Conservation (phyloP, 2,329 filamentous ascomycete genomes). For the Fusarium austroafricanum region DNA sequence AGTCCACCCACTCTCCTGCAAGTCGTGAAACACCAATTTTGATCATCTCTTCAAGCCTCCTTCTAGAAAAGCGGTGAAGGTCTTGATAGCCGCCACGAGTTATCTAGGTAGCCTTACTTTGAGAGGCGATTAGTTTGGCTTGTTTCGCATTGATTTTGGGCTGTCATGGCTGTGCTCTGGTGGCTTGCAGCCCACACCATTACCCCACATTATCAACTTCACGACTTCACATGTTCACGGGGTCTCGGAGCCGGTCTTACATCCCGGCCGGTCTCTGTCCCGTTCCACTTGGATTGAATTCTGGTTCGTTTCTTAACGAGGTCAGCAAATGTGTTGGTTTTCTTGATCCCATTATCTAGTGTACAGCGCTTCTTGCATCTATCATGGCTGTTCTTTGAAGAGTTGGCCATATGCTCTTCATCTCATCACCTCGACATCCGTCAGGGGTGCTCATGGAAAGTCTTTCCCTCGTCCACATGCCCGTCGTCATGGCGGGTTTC, state of each 20-base stretch:
- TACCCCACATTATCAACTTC: not conserved
- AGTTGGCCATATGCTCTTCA: slow-evolving; percentile 21
- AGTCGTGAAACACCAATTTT: slow-evolving; percentile 19
- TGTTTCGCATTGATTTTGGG: slow-evolving; percentile 9
- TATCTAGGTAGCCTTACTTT: slow-evolving; percentile 8
- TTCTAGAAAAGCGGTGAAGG: slow-evolving; percentile 41
- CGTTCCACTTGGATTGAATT: slow-evolving; percentile 24
- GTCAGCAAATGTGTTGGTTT: slow-evolving; percentile 38
- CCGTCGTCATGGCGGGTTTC: slow-evolving; percentile 34
- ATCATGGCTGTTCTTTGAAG: slow-evolving; percentile 18
- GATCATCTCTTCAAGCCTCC: slow-evolving; percentile 13
- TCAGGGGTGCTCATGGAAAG: slow-evolving; percentile 7
- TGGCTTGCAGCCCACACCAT: not conserved
- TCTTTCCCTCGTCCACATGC: slow-evolving; percentile 11
- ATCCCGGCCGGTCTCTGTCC: not conserved
- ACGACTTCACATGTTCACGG: not conserved
- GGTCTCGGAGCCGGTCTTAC: not conserved
- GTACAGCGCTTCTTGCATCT: slow-evolving; percentile 43
- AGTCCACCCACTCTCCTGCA: slow-evolving; percentile 28
- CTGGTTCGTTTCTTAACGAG: slow-evolving; percentile 17
- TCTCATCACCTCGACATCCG: slow-evolving; percentile 13
- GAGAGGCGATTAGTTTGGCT: slow-evolving; percentile 1
- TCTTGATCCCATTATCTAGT: slow-evolving; percentile 47
- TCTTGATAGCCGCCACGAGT: slow-evolving; percentile 19
- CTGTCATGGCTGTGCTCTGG: not conserved